Percentiles rank a stretch among this genome's conserved stretches.
Conservation (phyloP, 2,329 filamentous ascomycete species). For the Fusarium haematococcum region DNA sequence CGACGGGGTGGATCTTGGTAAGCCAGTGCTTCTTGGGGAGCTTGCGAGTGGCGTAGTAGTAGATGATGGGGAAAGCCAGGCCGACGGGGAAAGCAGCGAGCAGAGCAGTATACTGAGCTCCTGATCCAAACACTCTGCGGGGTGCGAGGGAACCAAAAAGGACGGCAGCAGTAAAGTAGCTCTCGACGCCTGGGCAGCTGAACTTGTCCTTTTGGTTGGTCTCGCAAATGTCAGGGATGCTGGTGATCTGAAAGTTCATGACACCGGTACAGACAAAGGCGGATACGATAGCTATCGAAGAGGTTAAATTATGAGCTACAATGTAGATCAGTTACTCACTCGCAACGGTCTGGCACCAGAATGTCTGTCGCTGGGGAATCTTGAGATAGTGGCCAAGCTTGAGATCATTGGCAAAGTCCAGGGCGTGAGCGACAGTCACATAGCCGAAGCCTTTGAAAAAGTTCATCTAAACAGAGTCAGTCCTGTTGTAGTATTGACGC, state of each 20-base stretch:
- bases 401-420: constrained; percentile 51
- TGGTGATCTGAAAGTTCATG: constrained; percentile 52
- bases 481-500: fast-evolving
- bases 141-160: constrained; percentile 56
- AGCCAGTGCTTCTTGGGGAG: constrained; percentile 50
- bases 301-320: too few species aligned
- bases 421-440: constrained; percentile 51
- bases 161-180: constrained; percentile 55
- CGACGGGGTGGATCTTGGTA: constrained; percentile 58
- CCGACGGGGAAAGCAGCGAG: constrained; percentile 57
- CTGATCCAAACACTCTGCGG: constrained; percentile 50
- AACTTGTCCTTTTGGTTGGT: constrained; percentile 50
- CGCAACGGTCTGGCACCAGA: constrained; percentile 50
- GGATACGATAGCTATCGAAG: constrained; percentile 44
- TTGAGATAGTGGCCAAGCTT: constrained; percentile 60
- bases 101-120: constrained; percentile 51
- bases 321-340: constrained; percentile 23
- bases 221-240: constrained; percentile 54
- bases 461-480: constrained; percentile 50
- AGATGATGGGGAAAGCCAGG: constrained; percentile 50
- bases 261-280: constrained; percentile 51
- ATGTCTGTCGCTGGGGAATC: constrained; percentile 52
- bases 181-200: constrained; percentile 53
- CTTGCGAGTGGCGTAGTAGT: constrained; percentile 51
- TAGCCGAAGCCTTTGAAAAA: constrained; percentile 60